Conservation (phyloP, 345 rosid genomes). For the Balakata baccata region DNA sequence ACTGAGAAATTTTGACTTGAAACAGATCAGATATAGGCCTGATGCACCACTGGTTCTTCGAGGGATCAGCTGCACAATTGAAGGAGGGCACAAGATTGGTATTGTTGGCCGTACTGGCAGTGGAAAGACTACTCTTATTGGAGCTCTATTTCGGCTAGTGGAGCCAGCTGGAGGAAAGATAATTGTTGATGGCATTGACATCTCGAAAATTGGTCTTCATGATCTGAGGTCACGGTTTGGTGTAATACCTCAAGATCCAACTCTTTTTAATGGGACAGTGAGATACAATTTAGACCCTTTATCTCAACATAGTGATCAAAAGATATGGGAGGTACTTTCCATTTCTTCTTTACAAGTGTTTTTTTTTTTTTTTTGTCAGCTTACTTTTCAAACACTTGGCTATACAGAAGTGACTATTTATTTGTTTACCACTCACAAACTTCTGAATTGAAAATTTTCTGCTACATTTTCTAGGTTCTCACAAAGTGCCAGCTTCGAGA, state of each 20-base stretch:
- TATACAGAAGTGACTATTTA: too few relatives aligned
- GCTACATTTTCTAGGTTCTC: constrained; percentile 49
- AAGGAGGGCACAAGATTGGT: constrained; percentile 93
- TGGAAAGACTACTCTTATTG: constrained; percentile 85
- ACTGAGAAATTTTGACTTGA: constrained; percentile 14
- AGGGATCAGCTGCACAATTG: constrained; percentile 76
- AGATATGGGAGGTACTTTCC: constrained; percentile 83
- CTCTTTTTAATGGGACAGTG: constrained; percentile 87
- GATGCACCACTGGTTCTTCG: constrained; percentile 67
- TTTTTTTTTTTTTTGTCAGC: neutral
- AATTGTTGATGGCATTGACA: constrained; percentile 76
- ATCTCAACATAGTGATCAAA: constrained; percentile 64
- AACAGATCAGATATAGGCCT: constrained; percentile 74
- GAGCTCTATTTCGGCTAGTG: constrained; percentile 88
- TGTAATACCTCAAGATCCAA: constrained; percentile 93
- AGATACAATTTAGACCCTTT: constrained; percentile 87
- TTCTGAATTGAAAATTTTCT: neutral
- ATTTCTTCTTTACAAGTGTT: neutral
- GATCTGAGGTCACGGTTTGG: constrained; percentile 88
- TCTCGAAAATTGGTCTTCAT: constrained; percentile 70
- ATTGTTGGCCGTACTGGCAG: constrained; percentile 94
- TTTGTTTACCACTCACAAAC: neutral
- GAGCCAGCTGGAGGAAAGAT: constrained; percentile 86
- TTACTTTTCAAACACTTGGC: neutral
- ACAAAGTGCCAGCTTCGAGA: constrained; percentile 82